Evolutionary conservation across 164 flowering plant species (phyloP).

Genomic region (Aristolochia californica): DNA sequence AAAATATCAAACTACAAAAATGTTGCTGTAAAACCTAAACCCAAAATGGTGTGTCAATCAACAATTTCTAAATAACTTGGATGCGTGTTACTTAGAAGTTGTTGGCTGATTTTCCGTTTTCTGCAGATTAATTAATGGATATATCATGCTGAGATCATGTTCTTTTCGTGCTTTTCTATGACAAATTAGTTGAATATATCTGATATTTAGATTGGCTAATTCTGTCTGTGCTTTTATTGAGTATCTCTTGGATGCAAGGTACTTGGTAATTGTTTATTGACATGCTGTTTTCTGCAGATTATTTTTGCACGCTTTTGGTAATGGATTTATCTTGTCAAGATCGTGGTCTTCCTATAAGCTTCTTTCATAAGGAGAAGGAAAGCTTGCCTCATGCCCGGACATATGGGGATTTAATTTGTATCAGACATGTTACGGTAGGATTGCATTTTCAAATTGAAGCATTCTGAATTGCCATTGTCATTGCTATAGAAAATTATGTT

Average conservation of each 20-base stretch:
- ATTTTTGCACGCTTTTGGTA: slow-evolving; percentile 31
- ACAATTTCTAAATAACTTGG: no score
- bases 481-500: not conserved
- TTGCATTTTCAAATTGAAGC: not conserved
- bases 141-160: slow-evolving; percentile 20
- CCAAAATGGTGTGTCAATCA: no score
- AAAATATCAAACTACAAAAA: no score
- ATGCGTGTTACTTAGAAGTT: no score
- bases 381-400: slow-evolving; percentile 40
- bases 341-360: slow-evolving; percentile 34
- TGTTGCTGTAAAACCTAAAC: no score
- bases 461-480: not conserved
- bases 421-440: slow-evolving; percentile 7
- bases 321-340: slow-evolving; percentile 39
- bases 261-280: no score
- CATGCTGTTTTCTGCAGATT: slow-evolving; percentile 29
- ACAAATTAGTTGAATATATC: no score
- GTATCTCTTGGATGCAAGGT: no score
- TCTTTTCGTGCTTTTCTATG: no score
- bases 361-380: slow-evolving; percentile 39
- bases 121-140: slow-evolving; percentile 53
- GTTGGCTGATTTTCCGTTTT: not conserved
- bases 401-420: slow-evolving; percentile 48
- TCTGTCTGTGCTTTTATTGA: no score
- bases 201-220: no score